Evolutionary conservation across 352 stramenopile genomes (phyloP).

Genomic region (Phytophthora hybrid): DNA sequence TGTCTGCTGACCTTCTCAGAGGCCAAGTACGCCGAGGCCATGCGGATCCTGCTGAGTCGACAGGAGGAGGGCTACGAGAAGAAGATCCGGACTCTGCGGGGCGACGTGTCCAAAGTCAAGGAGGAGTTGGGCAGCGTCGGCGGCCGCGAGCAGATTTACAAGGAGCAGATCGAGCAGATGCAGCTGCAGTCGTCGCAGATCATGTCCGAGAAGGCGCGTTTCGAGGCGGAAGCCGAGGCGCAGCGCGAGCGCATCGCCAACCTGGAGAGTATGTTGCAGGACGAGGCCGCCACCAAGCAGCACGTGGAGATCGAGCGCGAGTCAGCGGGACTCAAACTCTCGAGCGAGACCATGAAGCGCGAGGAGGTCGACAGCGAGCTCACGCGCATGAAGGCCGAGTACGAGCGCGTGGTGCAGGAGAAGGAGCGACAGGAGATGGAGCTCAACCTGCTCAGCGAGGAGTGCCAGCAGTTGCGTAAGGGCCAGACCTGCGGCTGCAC

Average conservation of each 20-base stretch:
- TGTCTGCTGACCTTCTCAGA: conserved; percentile 82
- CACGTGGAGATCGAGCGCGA: conserved; percentile 81
- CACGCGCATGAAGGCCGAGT: conserved; percentile 66
- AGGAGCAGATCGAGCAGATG: conserved; percentile 90
- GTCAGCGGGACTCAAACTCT: conserved; percentile 74
- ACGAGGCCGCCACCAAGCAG: conserved; percentile 71
- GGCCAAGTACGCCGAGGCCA: conserved; percentile 83
- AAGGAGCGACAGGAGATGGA: conserved; percentile 86
- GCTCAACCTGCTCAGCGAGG: conserved; percentile 78
- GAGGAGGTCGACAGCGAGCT: conserved; percentile 74
- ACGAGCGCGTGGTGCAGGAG: conserved; percentile 79
- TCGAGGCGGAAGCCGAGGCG: conserved; percentile 69
- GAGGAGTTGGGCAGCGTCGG: conserved; percentile 85
- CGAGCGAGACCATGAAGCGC: conserved; percentile 62
- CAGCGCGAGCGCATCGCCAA: conserved; percentile 75
- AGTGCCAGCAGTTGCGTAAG: conserved; percentile 81
- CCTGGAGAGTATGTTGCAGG: conserved; percentile 72
- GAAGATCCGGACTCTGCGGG: conserved; percentile 79
- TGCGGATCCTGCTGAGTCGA: conserved; percentile 81
- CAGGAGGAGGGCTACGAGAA: conserved; percentile 90
- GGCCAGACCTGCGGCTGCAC: conserved; percentile 72
- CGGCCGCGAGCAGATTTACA: conserved; percentile 85
- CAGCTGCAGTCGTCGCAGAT: conserved; percentile 77
- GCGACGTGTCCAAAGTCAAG: conserved; percentile 80
- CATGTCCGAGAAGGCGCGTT: conserved; percentile 78